Percentiles rank a stretch among this genome's conserved stretches.
phyloP scores from a whole-genome alignment of 768 basidiomycete genomes.

The Pleurotus eryngii region DNA sequence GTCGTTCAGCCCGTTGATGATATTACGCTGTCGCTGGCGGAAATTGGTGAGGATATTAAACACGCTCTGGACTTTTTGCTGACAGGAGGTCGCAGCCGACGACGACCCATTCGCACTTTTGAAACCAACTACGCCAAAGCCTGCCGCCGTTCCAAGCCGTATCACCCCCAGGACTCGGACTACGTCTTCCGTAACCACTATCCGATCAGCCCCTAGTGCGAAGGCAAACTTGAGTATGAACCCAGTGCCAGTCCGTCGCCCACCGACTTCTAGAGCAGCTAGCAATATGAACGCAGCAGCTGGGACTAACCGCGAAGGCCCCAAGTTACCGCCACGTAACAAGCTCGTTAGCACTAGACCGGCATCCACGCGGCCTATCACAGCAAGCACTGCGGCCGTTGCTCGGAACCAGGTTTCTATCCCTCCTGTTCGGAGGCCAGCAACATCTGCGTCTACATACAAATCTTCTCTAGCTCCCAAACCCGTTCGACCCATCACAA shows the following conservation, averaged over 20 bases:
- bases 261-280: background rate
- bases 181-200: background rate
- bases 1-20: conserved; percentile 24
- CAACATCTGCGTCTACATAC: conserved; percentile 8
- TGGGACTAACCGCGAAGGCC: background rate
- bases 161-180: background rate
- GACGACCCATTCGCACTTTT: conserved; percentile 18
- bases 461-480: background rate
- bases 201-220: background rate
- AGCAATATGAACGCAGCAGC: background rate
- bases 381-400: background rate
- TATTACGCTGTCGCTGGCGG: conserved; percentile 22
- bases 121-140: background rate
- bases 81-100: conserved; percentile 13
- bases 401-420: background rate
- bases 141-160: background rate
- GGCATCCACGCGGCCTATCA: background rate
- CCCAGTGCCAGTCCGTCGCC: background rate
- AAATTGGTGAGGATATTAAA: conserved; percentile 25
- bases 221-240: background rate
- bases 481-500: background rate
- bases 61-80: background rate
- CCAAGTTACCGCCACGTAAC: no score
- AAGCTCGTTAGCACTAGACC: no score
- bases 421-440: background rate